Percentiles rank a stretch among this genome's conserved stretches.
Conservation (phyloP, 495 filamentous ascomycete species). For the Lasiosphaeria miniovina region DNA sequence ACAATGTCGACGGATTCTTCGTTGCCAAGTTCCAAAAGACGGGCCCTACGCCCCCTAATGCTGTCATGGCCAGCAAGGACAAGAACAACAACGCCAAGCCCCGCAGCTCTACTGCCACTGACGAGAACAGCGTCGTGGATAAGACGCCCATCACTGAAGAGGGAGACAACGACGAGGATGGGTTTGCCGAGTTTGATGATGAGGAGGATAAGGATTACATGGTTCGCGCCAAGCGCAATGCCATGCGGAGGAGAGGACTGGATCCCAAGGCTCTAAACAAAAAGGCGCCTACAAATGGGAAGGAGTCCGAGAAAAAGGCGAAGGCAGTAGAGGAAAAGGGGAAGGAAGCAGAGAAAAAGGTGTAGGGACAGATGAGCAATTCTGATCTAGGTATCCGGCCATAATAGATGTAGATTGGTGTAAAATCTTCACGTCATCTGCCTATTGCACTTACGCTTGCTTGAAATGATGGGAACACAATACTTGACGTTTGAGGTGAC, state of each 20-base stretch:
- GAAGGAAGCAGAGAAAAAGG: constrained; percentile 23
- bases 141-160: constrained; percentile 50
- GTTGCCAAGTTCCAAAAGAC: constrained; percentile 96
- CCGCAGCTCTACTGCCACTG: constrained; percentile 17
- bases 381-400: too few relatives aligned
- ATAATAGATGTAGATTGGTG: too few relatives aligned
- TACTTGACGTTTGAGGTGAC: too few relatives aligned
- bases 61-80: constrained; percentile 39
- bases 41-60: constrained; percentile 63
- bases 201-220: constrained; percentile 76
- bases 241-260: constrained; percentile 52
- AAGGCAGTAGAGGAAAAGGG: constrained; percentile 19
- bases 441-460: too few relatives aligned
- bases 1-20: constrained; percentile 98
- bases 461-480: too few relatives aligned
- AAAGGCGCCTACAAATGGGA: constrained; percentile 30
- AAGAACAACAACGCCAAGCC: constrained; percentile 33
- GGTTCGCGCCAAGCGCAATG: constrained; percentile 67
- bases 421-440: too few relatives aligned
- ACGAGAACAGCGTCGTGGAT: constrained; percentile 42
- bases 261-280: constrained; percentile 48
- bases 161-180: constrained; percentile 42
- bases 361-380: neutral
- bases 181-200: constrained; percentile 87
- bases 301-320: constrained; percentile 18